These are phyloP conservation scores for Trichoderma parareesei DNA, from an alignment of 495 filamentous ascomycete genomes.

Conservation along the genomic window DNA sequence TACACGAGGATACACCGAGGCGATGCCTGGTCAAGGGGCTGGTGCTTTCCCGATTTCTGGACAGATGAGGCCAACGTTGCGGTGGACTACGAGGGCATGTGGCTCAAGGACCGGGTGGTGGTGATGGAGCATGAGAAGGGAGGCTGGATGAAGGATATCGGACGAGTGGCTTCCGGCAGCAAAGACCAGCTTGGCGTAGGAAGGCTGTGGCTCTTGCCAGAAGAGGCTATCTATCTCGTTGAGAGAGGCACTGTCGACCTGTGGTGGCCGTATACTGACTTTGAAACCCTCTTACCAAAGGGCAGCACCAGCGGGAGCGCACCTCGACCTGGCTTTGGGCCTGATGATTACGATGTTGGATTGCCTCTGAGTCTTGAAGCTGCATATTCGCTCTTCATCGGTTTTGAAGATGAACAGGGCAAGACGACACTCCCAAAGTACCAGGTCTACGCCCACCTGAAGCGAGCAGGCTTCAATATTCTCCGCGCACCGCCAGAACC, in stretches of 20 bases:
- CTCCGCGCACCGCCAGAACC: constrained; percentile 48
- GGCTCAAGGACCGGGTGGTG: constrained; percentile 38
- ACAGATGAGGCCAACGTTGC: constrained; percentile 24
- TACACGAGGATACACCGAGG: constrained; percentile 58
- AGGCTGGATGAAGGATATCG: constrained; percentile 31
- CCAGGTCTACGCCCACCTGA: constrained; percentile 76
- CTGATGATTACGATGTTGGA: constrained; percentile 47
- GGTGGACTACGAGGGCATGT: constrained; percentile 17
- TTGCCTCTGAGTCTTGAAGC: constrained; percentile 84
- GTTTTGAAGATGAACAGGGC: constrained; percentile 49
- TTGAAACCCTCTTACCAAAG: constrained; percentile 32
- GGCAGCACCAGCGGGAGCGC: background rate
- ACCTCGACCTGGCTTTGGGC: constrained; percentile 14
- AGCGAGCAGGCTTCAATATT: constrained; percentile 74
- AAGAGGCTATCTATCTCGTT: constrained; percentile 82
- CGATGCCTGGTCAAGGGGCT: constrained; percentile 46
- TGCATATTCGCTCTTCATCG: constrained; percentile 74
- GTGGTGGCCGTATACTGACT: constrained; percentile 55
- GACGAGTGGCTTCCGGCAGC: constrained; percentile 35
- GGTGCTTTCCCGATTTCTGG: constrained; percentile 46
- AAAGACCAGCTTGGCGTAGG: constrained; percentile 41
- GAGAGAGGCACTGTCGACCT: constrained; percentile 82
- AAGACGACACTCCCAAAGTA: constrained; percentile 69
- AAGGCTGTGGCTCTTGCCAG: constrained; percentile 74
- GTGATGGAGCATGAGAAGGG: constrained; percentile 39